Evolutionary conservation across 2,329 filamentous ascomycete species (phyloP), one percentile per base, ranked within the genome.

Genomic region (Fusarium verticillioides): DNA sequence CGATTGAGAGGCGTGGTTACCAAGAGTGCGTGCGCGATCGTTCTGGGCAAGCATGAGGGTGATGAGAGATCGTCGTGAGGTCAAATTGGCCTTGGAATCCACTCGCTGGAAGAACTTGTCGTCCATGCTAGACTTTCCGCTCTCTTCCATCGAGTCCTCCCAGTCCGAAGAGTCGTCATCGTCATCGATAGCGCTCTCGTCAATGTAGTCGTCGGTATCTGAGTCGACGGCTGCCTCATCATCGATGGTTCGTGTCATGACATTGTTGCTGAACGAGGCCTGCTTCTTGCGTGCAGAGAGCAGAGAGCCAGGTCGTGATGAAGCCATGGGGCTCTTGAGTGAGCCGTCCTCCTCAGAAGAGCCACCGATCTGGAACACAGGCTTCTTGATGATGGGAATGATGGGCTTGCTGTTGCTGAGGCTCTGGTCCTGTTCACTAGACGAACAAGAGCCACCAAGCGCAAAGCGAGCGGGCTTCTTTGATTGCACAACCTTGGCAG

Each of bases 71-170:
- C 93, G 92, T 54, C 94, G 91, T 3, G 96, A 97, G 5, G 93
- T 92, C 32, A 98, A 87, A 79, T 97, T 94, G 12, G 92, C 90
- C 81, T 91, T 91, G 44, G 95, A 98, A 81, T 97, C 94, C 54
- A 98, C 95, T 13, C 96, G 93, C 82, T 95, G 91, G 87, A 99
- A 99, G 77, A 94, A 87, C 78, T 90, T 91, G 69, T 96, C 93
- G 70, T 96, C 93, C 58, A 95, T 88, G 80, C 94, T 97, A 3
- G 94, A 94, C 75, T 93, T 93, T 64, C 92, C 93, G 79, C 93
- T 96, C 76, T 97, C 94, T 70, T 93, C 93, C 28, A 93, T 90
- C 0, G 92, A 94, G 78, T 89, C 86, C 78, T 92, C 87, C 85
- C 89, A 89, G 61, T 90, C 89, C 54, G 83, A 89, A 66, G 81